Base-by-base conservation (phyloP, 768 basidiomycete species). In the Dentipellis sp. region DNA sequence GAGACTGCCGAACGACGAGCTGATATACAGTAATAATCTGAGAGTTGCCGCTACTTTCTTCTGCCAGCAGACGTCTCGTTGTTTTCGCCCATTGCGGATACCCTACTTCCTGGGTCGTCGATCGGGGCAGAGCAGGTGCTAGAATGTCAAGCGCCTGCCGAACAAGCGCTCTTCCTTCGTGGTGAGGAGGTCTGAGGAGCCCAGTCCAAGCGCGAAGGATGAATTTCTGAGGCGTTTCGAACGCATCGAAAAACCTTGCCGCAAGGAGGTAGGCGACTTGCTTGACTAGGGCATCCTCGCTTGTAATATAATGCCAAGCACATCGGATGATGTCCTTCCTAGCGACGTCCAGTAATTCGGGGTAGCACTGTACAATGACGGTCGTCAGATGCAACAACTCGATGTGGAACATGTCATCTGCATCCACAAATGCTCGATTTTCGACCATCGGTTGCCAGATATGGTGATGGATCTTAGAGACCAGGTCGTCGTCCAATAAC, bases 301-400 rank as follows among this genome's bases (percentile, higher is more conserved):
- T 84, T 52, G 78, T 79, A 62, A 94, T 89, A 63, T 86, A 90
- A 63, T 86, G 80, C 93, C 93, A 97, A 17, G 92, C 91, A 56
- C 88, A 88, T 67, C 88, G 90, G 73, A 97, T 94, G 62, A 98
- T 84, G 58, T 94, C 91, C 68, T 94, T 97, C 69, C 88, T 83
- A 38, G 80, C 82, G 47, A 91, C 87, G 57, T 82, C 82, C 45
- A 97, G 75, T n/a, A 91, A 69, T n/a, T 81, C 73, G 2, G 85
- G 79, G 61, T 91, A 94, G 63, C 87, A 78, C 58, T 94, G 88
- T 4, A 98, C 86, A 58, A 99, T 78, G 36, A 92, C 76, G 0
- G 88, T 92, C 5, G 94, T 93, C 65, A 98, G 73, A 63, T 94
- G 86, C 40, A 97, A 75, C 16, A 97, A 77, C 69, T 98, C 97